phyloP scores from a whole-genome alignment of 148 eudicot species.

The Limonium bicolor region DNA sequence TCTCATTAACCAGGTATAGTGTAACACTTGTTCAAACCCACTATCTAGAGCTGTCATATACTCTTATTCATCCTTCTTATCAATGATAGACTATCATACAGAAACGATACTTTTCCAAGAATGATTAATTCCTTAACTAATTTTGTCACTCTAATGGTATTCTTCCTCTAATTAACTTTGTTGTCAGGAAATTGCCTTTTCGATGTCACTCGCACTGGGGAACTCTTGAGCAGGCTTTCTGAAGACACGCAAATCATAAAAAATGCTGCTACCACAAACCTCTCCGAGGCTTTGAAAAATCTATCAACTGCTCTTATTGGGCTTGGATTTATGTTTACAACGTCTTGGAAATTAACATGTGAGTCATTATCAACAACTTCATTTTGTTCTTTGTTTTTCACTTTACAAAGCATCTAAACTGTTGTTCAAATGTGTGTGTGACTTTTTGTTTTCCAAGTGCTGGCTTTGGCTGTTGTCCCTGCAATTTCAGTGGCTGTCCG shows the following conservation, averaged over 20 bases:
- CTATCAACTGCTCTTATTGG: slow-evolving; percentile 66
- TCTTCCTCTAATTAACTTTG: too few species aligned
- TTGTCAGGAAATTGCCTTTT: slow-evolving; percentile 78
- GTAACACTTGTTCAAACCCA: too few species aligned
- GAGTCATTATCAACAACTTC: slow-evolving; percentile 2
- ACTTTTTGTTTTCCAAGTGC: slow-evolving; percentile 23
- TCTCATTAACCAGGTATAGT: slow-evolving; percentile 56
- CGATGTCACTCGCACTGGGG: slow-evolving; percentile 89
- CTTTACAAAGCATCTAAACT: not conserved
- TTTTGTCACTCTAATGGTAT: too few species aligned
- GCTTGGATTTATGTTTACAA: slow-evolving; percentile 65
- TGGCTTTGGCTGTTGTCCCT: slow-evolving; percentile 79
- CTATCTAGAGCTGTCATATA: too few species aligned
- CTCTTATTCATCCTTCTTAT: too few species aligned
- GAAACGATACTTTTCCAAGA: too few species aligned
- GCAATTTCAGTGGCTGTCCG: slow-evolving; percentile 59
- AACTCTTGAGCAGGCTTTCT: slow-evolving; percentile 79
- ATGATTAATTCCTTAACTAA: too few species aligned
- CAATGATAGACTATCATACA: too few species aligned
- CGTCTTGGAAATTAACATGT: slow-evolving; percentile 93
- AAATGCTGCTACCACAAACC: slow-evolving; percentile 90
- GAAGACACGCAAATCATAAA: slow-evolving; percentile 93
- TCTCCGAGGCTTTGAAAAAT: slow-evolving; percentile 72
- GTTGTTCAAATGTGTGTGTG: not conserved
- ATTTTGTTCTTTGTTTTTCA: not conserved